A percentile compares a stretch with the other conserved stretches of the same genome.
phyloP scores from a whole-genome alignment of 768 basidiomycete genomes.

The Psilocybe cyanescens region DNA sequence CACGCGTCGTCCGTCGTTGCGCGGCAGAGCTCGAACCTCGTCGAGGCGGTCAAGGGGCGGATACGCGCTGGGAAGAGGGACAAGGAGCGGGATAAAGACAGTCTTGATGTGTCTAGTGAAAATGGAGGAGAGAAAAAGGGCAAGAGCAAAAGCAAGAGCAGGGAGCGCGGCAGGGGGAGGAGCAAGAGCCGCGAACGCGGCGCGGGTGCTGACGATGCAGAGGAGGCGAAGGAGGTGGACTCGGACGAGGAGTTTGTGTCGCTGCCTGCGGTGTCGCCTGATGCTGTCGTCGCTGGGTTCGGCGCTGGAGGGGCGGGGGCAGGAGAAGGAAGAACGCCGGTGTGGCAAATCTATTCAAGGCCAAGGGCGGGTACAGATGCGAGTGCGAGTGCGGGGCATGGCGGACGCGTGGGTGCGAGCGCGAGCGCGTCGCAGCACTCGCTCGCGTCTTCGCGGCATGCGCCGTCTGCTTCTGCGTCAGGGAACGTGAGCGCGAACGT shows the following conservation, averaged over 20 bases:
- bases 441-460: background rate
- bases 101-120: background rate
- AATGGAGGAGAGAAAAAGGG: background rate
- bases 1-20: background rate
- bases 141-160: background rate
- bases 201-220: background rate
- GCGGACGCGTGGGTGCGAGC: background rate
- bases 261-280: conserved; percentile 10
- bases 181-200: background rate
- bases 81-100: conserved; percentile 10
- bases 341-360: conserved; percentile 17
- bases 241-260: conserved; percentile 26
- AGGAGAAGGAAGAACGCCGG: background rate
- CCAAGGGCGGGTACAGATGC: conserved; percentile 16
- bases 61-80: background rate
- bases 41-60: conserved; percentile 7
- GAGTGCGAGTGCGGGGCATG: background rate
- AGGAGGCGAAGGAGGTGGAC: conserved; percentile 10
- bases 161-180: background rate
- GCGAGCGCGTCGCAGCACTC: background rate
- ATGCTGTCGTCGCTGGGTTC: background rate
- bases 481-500: background rate
- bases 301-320: background rate
- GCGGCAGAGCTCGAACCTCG: conserved; percentile 4
- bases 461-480: conserved; percentile 1